These are phyloP conservation scores for Linnemannia zychae DNA, from an alignment of 192 early-diverging fungal species.

Conservation along the genomic window DNA sequence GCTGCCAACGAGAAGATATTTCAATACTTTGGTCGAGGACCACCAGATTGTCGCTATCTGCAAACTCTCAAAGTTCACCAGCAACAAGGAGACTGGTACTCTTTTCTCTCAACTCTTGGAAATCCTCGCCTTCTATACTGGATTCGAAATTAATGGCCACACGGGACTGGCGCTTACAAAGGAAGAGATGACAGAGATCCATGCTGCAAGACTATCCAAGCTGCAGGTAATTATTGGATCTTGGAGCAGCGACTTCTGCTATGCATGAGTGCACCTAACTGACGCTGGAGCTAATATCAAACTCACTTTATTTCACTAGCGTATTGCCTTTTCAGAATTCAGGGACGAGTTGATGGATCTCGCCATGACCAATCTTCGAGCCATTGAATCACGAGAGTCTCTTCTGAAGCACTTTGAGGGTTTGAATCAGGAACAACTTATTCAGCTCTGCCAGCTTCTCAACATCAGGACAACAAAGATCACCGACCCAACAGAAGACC, in stretches of 20 bases:
- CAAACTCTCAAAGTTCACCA: conserved; percentile 62
- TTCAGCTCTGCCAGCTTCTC: conserved; percentile 68
- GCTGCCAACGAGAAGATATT: conserved; percentile 91
- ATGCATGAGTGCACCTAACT: neutral
- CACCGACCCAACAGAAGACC: conserved; percentile 26
- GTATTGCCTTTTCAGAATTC: conserved; percentile 79
- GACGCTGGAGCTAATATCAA: neutral
- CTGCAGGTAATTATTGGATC: conserved; percentile 70
- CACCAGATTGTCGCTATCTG: conserved; percentile 75
- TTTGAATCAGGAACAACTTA: conserved; percentile 61
- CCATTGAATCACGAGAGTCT: conserved; percentile 68
- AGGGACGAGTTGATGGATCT: conserved; percentile 78
- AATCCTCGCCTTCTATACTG: conserved; percentile 77
- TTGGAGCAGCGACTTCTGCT: neutral
- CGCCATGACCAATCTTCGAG: conserved; percentile 77
- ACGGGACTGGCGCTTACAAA: conserved; percentile 82
- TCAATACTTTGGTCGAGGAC: conserved; percentile 86
- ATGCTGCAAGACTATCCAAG: conserved; percentile 71
- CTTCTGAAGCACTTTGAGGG: conserved; percentile 69
- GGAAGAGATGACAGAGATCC: conserved; percentile 71
- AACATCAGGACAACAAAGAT: conserved; percentile 71
- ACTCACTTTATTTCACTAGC: conserved; percentile 35
- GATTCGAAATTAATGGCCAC: conserved; percentile 87
- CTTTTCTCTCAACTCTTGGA: conserved; percentile 78
- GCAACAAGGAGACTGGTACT: conserved; percentile 42